A percentile compares a stretch with the other conserved stretches of the same genome.
Conservation (phyloP, 108 stramenopile species). For the Phaeodactylum tricornutum region DNA sequence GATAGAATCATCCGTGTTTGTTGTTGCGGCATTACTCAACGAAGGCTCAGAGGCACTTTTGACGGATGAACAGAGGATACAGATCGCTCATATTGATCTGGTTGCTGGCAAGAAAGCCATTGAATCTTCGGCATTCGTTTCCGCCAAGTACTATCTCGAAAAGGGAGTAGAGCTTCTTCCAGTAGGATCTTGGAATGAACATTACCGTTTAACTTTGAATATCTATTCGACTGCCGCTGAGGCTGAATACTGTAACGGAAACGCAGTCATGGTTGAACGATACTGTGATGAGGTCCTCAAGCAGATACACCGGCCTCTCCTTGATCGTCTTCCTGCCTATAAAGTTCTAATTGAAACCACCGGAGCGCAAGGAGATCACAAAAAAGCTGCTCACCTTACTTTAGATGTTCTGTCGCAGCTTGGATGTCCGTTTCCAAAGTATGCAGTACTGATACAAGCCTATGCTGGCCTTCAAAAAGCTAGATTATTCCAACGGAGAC, state of each 20-base stretch:
- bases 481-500: too few species aligned
- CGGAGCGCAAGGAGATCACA: neutral
- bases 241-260: neutral
- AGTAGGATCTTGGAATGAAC: conserved; percentile 4
- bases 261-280: conserved; percentile 1
- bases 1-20: neutral
- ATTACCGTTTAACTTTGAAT: conserved; percentile 25
- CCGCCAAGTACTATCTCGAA: conserved; percentile 10
- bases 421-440: neutral
- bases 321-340: neutral
- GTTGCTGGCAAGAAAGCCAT: conserved; percentile 15
- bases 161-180: conserved; percentile 6
- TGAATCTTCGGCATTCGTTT: conserved; percentile 10
- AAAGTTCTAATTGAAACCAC: neutral
- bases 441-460: too few species aligned
- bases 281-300: conserved; percentile 5
- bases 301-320: neutral
- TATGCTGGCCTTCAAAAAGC: too few species aligned
- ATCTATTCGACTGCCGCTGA: conserved; percentile 17
- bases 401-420: neutral
- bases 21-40: conserved; percentile 3
- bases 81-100: conserved; percentile 15
- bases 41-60: neutral
- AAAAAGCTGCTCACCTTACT: neutral
- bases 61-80: too few species aligned